Percentiles rank a stretch among this genome's conserved stretches.
These are phyloP conservation scores for Trametes cinnabarina DNA, from an alignment of 768 basidiomycete genomes.

Conservation along the genomic window DNA sequence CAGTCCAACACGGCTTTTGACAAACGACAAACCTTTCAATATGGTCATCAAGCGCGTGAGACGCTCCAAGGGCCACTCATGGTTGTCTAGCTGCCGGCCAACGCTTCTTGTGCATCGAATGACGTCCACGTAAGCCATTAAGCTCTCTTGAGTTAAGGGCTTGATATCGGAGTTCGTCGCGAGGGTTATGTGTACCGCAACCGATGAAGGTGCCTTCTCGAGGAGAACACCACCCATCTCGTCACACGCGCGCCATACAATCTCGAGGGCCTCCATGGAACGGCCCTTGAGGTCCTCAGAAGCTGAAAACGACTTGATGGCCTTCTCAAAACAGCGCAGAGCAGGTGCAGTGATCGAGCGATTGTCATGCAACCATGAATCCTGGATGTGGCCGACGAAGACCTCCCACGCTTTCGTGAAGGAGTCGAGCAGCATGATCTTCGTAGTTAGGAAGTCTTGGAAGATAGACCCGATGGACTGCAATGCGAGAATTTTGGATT, in stretches of 20 bases:
- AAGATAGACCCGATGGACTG: conserved; percentile 84
- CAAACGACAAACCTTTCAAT: conserved; percentile 55
- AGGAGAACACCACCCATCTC: conserved; percentile 58
- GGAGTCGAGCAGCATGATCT: conserved; percentile 69
- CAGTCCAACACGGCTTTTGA: too few relatives aligned
- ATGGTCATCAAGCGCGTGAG: conserved; percentile 71
- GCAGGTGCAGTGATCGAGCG: conserved; percentile 78
- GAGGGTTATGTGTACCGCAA: neutral
- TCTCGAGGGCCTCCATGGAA: conserved; percentile 51
- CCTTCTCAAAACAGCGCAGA: conserved; percentile 78
- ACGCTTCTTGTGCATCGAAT: conserved; percentile 57
- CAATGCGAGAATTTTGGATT: conserved; percentile 82
- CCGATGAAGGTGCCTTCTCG: conserved; percentile 23
- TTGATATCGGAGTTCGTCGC: neutral
- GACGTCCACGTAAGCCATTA: conserved; percentile 77
- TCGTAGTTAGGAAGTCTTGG: conserved; percentile 70
- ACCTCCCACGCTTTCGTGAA: conserved; percentile 73
- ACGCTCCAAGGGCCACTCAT: conserved; percentile 66
- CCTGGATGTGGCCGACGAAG: conserved; percentile 71
- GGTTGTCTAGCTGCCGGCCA: conserved; percentile 45
- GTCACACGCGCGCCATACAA: conserved; percentile 70
- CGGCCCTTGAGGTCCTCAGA: conserved; percentile 34
- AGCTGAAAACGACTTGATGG: conserved; percentile 56
- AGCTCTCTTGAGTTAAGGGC: conserved; percentile 81
- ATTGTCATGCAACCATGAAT: conserved; percentile 62